Evolutionary conservation across 495 filamentous ascomycete genomes (phyloP).

Genomic region (Copromyces sp.): DNA sequence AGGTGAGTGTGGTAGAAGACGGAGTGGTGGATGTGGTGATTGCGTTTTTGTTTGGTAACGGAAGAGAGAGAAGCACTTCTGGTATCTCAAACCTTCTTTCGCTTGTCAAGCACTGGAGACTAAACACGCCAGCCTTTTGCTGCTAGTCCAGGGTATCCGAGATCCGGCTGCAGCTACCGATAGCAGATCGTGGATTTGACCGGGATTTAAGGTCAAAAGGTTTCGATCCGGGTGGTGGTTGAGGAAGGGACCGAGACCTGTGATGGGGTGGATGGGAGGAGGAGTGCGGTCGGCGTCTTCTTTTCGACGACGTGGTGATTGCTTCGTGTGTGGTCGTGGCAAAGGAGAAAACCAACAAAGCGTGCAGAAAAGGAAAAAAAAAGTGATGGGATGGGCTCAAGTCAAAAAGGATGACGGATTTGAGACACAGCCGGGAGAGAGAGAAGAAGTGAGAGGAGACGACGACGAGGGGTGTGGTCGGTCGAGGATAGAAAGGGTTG

Average conservation of each 20-base stretch:
- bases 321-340: not conserved
- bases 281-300: not conserved
- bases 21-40: constrained; percentile 14
- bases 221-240: not conserved
- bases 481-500: not conserved
- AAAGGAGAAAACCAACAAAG: not conserved
- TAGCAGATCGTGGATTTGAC: not conserved
- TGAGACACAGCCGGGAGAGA: not conserved
- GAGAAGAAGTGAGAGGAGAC: not conserved
- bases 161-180: not conserved
- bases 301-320: not conserved
- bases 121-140: constrained; percentile 10
- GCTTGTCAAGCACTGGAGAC: constrained; percentile 18
- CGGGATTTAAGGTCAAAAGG: not conserved
- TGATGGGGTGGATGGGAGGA: not conserved
- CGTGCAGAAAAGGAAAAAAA: not conserved
- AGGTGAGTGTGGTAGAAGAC: constrained; percentile 1
- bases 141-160: not conserved
- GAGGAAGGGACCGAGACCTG: not conserved
- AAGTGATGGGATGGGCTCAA: not conserved
- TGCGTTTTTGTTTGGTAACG: constrained; percentile 4
- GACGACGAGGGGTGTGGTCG: not conserved
- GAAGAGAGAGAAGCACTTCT: constrained; percentile 16
- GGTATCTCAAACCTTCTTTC: constrained; percentile 28
- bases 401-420: not conserved